Base-by-base conservation (phyloP, 805 yeast genomes). In the Pichia phayaonensis region DNA sequence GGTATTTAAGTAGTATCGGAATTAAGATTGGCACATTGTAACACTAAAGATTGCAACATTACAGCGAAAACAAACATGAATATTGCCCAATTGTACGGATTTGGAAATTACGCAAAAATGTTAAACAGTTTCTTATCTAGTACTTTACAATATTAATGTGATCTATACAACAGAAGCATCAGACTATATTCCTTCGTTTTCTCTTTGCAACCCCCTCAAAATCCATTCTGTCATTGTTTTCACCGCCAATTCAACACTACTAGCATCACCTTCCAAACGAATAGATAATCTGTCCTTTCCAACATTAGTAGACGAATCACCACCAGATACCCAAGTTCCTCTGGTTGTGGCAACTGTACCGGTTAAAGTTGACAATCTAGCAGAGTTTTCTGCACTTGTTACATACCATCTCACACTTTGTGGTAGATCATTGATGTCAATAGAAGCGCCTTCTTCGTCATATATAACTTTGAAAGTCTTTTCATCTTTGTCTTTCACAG, bases 381-480 rank as follows among this genome's bases (percentile, higher is more conserved):
- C 64, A 40, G 84, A 69, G 43, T 80, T 82, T 1, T 83, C 83
- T 36, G 84, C 76, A 58, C 81, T 83, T 4, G 90, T 80, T 2
- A 85, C 86, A 49, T 72, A 73, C 95, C 95, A 85, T 59, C 96
- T 71, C 0, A 86, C 86, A 24, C 75, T 72, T 60, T 85, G 89
- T 0, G 98, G 96, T 34, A 86, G 72, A 63, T 94, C 97, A 58
- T 92, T 92, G 56, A 92, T 81, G 45, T 77, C 38, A 6, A 34
- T 34, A 2, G 8, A 11, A 4, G 38, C 38, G 7, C 38, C 38
- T n/a, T 34, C 38, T 34, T 34, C 38, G n/a, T 34, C 38, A 34
- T 34, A 34, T 3, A 8, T 39, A 8, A 18, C 38, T 8, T 60
- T 56, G 10, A 54, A 56, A 2, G 58, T 59, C 4, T 49, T 52